Conservation (phyloP, 805 yeast species). For the Peterozyma toletana region DNA sequence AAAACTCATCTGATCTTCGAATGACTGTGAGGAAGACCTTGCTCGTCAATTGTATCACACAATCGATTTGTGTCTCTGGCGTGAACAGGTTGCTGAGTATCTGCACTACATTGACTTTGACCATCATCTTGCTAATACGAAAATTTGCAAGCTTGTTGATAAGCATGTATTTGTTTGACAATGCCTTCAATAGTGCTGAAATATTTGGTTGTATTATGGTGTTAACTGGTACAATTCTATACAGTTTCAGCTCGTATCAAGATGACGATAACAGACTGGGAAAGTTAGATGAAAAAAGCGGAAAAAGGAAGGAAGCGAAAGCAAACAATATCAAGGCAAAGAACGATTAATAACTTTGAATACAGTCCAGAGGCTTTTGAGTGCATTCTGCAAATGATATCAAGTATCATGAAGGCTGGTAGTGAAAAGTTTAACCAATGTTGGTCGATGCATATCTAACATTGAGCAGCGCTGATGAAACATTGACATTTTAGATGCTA, state of each 20-base stretch:
- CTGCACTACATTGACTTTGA: conserved; percentile 56
- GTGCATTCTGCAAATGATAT: no score
- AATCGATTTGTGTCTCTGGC: conserved; percentile 58
- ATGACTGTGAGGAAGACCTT: conserved; percentile 16
- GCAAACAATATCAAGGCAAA: no score
- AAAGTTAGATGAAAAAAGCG: no score
- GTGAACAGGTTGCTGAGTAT: conserved; percentile 55
- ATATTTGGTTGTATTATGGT: conserved; percentile 44
- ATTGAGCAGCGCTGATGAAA: no score
- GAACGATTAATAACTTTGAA: no score
- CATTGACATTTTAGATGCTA: no score
- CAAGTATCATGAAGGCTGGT: no score
- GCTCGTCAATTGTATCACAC: conserved; percentile 41
- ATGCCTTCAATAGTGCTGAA: conserved; percentile 28
- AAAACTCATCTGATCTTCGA: background rate
- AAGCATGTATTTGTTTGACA: conserved; percentile 47
- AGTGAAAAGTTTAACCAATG: no score
- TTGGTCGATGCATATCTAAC: no score
- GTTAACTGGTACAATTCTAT: conserved; percentile 47
- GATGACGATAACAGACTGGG: background rate
- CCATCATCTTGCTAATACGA: conserved; percentile 52
- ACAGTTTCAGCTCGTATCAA: conserved; percentile 13
- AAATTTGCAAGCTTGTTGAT: conserved; percentile 54
- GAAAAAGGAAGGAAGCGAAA: no score
- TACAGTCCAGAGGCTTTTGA: no score